Evolutionary conservation across 1,284 basidiomycete genomes (phyloP).

Genomic region (Takashimella koratensis): DNA sequence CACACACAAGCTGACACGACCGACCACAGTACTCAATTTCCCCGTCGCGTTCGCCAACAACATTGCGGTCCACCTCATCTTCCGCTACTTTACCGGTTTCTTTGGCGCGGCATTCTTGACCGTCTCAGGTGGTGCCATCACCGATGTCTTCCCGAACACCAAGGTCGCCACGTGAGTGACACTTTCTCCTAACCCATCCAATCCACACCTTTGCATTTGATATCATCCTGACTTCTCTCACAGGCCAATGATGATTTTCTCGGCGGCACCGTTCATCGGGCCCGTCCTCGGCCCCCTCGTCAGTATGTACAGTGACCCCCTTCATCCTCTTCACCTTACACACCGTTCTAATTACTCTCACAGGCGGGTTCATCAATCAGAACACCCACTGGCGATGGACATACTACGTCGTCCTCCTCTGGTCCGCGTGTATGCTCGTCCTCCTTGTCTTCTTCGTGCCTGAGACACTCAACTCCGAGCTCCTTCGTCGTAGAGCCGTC

Average conservation of each 20-base stretch:
- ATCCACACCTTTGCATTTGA: no score
- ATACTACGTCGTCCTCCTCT: constrained; percentile 62
- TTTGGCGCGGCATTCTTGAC: constrained; percentile 67
- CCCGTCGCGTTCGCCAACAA: constrained; percentile 59
- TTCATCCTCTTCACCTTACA: neutral
- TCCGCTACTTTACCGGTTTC: constrained; percentile 68
- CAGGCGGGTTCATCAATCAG: constrained; percentile 58
- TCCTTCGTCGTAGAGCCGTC: constrained; percentile 59
- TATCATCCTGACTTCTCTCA: neutral
- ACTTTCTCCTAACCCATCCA: no score
- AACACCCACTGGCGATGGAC: constrained; percentile 73
- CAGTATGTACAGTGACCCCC: neutral
- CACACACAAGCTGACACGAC: no score
- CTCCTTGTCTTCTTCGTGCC: constrained; percentile 57
- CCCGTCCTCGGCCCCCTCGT: constrained; percentile 58
- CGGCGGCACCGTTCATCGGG: constrained; percentile 66
- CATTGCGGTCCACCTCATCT: constrained; percentile 59
- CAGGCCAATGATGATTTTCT: constrained; percentile 69
- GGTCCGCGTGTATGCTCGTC: constrained; percentile 47
- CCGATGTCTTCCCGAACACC: constrained; percentile 65
- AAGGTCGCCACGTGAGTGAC: constrained; percentile 61
- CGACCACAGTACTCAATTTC: constrained; percentile 58
- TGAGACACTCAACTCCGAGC: constrained; percentile 68
- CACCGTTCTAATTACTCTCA: constrained; percentile 55
- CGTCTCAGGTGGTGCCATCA: constrained; percentile 74